Base-by-base conservation (phyloP, 805 yeast species). In the Lachancea lanzarotensis region DNA sequence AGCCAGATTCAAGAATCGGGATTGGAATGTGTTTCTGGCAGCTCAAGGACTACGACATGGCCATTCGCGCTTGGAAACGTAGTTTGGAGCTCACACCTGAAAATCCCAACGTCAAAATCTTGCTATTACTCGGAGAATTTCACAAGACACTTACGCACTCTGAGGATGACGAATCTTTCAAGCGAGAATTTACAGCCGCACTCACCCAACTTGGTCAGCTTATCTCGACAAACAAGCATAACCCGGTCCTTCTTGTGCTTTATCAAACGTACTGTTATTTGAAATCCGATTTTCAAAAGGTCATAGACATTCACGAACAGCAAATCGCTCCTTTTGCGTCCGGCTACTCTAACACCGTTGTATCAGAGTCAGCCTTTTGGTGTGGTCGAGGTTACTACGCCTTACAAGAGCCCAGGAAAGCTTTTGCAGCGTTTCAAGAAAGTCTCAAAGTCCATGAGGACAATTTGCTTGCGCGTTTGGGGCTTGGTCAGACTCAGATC, bases 1-100 rank as follows among this genome's bases (percentile, higher is more conserved):
- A 76, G 53, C 97, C 98, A 3, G 97, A 91, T 67, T 95, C 97
- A 16, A 74, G 99, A 64, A 75, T 93, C 48, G 99, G 98, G 25
- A 79, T 91, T 49, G 99, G 98, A 30, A 69, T 93, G 52, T 90
- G 97, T 64, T 91, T 82, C 60, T 93, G 97, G 97, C 78, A 78
- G 48, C 69, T 93, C 49, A 83, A 83, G 42, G 95, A 87, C 62
- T 76, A 78, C 51, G 75, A 75, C 42, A 75, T 87, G 69, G 98
- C 98, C 0, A 58, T 75, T 6, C 68, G 70, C 40, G 83, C 98
- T 0, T 93, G 98, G 97, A 75, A 77, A 50, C 76, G 97, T 57
- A 75, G 87, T 1, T 66, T 81, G 27, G 84, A 82, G 59, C 64
- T 91, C 35, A 78, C 83, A 50, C 79, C 83, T 3, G 59, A 69